Evolutionary conservation across 352 stramenopile species (phyloP).

Genomic region (Pythium coloratum): DNA sequence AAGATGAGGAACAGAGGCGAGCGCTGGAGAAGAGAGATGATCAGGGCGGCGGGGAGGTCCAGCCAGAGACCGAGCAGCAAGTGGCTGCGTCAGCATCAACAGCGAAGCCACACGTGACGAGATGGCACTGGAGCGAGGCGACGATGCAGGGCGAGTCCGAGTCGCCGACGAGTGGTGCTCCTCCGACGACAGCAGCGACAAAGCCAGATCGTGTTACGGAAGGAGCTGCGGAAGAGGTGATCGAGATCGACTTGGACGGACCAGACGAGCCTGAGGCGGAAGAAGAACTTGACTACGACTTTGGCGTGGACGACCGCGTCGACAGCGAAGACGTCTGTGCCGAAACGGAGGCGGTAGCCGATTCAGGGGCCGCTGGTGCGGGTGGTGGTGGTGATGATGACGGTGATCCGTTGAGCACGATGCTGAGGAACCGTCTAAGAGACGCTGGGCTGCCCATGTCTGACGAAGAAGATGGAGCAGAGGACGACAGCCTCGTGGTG

Average conservation of each 20-base stretch:
- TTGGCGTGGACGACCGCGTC: constrained; percentile 4
- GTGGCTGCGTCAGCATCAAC: neutral
- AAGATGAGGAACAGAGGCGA: constrained; percentile 25
- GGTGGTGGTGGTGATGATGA: neutral
- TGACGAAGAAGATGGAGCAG: constrained; percentile 17
- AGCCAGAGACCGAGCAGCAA: neutral
- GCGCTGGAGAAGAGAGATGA: constrained; percentile 16
- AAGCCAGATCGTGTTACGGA: neutral
- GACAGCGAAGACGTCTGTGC: constrained; percentile 10
- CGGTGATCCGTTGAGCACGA: constrained; percentile 19
- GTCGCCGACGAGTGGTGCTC: neutral
- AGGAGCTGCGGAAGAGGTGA: constrained; percentile 7
- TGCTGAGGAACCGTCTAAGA: constrained; percentile 19
- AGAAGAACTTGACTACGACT: constrained; percentile 19
- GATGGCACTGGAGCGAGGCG: constrained; percentile 29
- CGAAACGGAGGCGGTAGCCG: constrained; percentile 1
- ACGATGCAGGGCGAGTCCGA: constrained; percentile 22
- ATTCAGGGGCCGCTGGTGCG: neutral
- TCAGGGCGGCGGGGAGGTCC: neutral
- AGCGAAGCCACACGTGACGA: neutral
- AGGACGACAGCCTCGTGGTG: neutral
- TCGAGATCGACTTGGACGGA: constrained; percentile 34
- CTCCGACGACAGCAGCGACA: neutral
- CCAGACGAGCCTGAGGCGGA: constrained; percentile 27
- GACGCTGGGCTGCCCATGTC: constrained; percentile 21